Conservation (phyloP, 768 basidiomycete species). For the Naganishia randhawae region DNA sequence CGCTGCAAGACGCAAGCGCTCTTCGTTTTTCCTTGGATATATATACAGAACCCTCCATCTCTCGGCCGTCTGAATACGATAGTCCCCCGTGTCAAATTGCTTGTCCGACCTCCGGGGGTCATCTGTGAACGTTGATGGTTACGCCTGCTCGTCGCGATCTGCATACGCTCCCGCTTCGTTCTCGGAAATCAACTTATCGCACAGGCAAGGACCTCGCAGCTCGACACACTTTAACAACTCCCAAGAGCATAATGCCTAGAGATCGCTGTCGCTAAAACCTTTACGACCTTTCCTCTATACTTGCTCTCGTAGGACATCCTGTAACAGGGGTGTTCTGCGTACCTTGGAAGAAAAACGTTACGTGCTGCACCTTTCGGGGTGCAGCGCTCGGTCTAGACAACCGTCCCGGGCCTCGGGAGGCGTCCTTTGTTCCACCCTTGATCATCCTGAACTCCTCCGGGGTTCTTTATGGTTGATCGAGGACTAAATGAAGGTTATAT, state of each 20-base stretch:
- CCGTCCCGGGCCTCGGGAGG: constrained; percentile 19
- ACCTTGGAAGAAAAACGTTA: constrained; percentile 23
- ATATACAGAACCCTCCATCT: background rate
- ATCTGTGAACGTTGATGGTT: background rate
- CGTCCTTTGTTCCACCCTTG: constrained; percentile 29
- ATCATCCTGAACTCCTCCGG: constrained; percentile 10
- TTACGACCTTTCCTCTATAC: constrained; percentile 18
- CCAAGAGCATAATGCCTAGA: constrained; percentile 8
- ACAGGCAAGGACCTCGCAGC: background rate
- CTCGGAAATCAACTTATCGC: background rate
- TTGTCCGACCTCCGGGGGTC: too few species aligned
- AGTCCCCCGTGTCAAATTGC: too few species aligned
- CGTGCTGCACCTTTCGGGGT: constrained; percentile 2
- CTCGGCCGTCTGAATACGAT: too few species aligned
- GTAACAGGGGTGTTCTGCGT: constrained; percentile 11
- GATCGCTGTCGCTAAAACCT: constrained; percentile 6
- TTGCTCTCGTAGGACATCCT: constrained; percentile 14
- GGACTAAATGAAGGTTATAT: constrained; percentile 29
- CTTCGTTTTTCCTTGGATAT: background rate
- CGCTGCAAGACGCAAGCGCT: background rate
- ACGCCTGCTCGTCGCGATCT: constrained; percentile 14
- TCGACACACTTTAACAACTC: background rate
- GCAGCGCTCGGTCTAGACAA: constrained; percentile 29
- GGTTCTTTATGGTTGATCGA: constrained; percentile 24
- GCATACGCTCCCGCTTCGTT: constrained; percentile 14